phyloP scores from a whole-genome alignment of 1,139 yeast genomes.

The Candida sojae region DNA sequence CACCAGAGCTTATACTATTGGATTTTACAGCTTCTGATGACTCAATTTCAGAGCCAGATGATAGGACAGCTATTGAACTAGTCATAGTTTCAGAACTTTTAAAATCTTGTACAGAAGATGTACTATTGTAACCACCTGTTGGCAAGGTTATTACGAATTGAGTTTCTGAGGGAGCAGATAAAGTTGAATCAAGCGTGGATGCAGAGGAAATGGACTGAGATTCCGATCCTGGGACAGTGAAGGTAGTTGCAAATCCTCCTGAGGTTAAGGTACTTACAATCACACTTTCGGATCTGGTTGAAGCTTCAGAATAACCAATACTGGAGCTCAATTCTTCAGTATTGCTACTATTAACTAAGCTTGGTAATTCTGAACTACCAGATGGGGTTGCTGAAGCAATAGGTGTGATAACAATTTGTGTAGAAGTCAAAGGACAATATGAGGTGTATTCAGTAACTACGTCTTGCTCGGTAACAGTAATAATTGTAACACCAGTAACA shows the following conservation, averaged over 20 bases:
- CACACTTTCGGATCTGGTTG: neutral
- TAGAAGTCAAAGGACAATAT: constrained; percentile 16
- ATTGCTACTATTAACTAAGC: neutral
- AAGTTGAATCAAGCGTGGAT: no score
- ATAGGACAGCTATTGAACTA: neutral
- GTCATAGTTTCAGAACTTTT: neutral
- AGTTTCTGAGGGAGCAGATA: no score
- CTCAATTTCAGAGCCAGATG: neutral
- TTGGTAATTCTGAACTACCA: neutral
- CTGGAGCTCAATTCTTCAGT: neutral
- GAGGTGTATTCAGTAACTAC: constrained; percentile 21
- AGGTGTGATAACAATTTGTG: constrained; percentile 11
- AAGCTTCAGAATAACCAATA: neutral
- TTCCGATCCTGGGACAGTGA: neutral
- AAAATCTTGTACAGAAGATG: neutral
- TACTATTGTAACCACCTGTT: neutral
- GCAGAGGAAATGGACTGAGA: no score
- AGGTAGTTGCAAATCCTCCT: no score
- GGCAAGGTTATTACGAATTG: neutral
- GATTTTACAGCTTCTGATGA: neutral
- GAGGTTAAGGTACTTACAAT: no score
- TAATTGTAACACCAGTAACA: constrained; percentile 40
- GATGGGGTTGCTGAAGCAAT: neutral
- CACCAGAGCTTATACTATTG: neutral
- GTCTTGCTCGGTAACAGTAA: constrained; percentile 20